Evolutionary conservation across 208 protist species (phyloP), one percentile per base, ranked within the genome.

Genomic region (Leptomonas pyrrhocoris): DNA sequence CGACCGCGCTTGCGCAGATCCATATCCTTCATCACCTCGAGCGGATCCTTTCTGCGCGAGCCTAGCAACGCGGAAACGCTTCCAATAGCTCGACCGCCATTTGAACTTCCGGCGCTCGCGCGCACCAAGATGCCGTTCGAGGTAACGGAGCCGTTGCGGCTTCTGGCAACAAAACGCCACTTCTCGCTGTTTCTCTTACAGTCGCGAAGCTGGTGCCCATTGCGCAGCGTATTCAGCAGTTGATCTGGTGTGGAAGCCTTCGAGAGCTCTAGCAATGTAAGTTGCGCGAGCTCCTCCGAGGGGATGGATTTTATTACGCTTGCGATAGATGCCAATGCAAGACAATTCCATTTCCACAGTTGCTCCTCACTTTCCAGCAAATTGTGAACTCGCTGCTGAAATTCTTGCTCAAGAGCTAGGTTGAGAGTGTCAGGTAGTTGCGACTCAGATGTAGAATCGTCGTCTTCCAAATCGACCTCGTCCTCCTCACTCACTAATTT

Each of bases 291-390:
- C 70, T 96, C 91, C 25, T 74, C 69, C 11, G 83, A 49, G 0
- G 80, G 74, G 0, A 83, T 83, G 68, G 81, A 90, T 16, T 74
- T 61, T 45, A 96, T 71, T 4, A 93, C 80, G 48, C 75, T 75
- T 4, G 86, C 63, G 45, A 96, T 89, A 2, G 85, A 62, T 13
- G 74, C 71, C 38, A 92, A 45, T 25, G 83, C 81, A 50, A 92
- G 75, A 18, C 73, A 80, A 61, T 96, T 96, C 88, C 88, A 94
- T 45, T 90, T 96, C 84, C 84, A 89, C 28, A 96, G 71, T 53
- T 94, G 88, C 60, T 85, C 84, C 51, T 89, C 77, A 69, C 83
- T 86, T 67, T 96, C 90, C 31, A 94, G 75, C n/a, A 94, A 65
- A 49, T 83, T 76, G 31, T 75, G 54, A 23, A 89, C 82, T 6